A percentile compares a stretch with the other conserved stretches of the same genome.
phyloP scores from a whole-genome alignment of 495 filamentous ascomycete species.

The Daldinia vernicosa region DNA sequence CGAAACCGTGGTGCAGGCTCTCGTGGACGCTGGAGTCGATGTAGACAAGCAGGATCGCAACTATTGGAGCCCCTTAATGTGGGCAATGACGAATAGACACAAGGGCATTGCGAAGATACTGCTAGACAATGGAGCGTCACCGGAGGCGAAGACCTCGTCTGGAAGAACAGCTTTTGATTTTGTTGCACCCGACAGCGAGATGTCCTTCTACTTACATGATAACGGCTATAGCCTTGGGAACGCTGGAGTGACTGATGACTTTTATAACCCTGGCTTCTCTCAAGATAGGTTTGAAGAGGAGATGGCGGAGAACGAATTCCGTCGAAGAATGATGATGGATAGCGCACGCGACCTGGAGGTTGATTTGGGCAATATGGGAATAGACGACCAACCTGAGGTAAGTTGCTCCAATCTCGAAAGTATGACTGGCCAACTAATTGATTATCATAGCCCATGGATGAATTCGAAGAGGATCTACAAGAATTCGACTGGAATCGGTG shows the following conservation, averaged over 20 bases:
- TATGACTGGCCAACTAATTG: slow-evolving; percentile 11
- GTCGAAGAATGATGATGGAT: slow-evolving; percentile 99
- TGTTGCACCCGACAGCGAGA: slow-evolving; percentile 91
- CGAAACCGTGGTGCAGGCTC: slow-evolving; percentile 83
- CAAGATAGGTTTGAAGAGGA: slow-evolving; percentile 97
- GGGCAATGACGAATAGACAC: slow-evolving; percentile 99
- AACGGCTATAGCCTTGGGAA: slow-evolving; percentile 91
- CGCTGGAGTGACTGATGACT: slow-evolving; percentile 89
- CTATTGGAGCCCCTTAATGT: slow-evolving; percentile 98
- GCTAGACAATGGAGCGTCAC: slow-evolving; percentile 92
- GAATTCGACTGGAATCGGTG: slow-evolving; percentile 98
- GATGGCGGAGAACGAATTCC: slow-evolving; percentile 95
- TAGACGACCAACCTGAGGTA: slow-evolving; percentile 96
- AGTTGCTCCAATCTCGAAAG: slow-evolving; percentile 38
- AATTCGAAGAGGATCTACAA: slow-evolving; percentile 86
- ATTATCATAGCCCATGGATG: slow-evolving; percentile 72
- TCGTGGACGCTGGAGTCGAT: slow-evolving; percentile 87
- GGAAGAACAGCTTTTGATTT: slow-evolving; percentile 98
- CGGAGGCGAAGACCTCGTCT: slow-evolving; percentile 91
- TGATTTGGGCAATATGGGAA: slow-evolving; percentile 91
- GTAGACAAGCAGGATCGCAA: slow-evolving; percentile 95
- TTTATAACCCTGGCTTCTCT: slow-evolving; percentile 91
- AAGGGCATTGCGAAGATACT: slow-evolving; percentile 92
- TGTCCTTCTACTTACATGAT: slow-evolving; percentile 91
- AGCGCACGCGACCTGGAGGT: slow-evolving; percentile 98